A percentile compares a stretch with the other conserved stretches of the same genome.
phyloP scores from a whole-genome alignment of 2,329 filamentous ascomycete genomes.

The Talaromyces sp. region DNA sequence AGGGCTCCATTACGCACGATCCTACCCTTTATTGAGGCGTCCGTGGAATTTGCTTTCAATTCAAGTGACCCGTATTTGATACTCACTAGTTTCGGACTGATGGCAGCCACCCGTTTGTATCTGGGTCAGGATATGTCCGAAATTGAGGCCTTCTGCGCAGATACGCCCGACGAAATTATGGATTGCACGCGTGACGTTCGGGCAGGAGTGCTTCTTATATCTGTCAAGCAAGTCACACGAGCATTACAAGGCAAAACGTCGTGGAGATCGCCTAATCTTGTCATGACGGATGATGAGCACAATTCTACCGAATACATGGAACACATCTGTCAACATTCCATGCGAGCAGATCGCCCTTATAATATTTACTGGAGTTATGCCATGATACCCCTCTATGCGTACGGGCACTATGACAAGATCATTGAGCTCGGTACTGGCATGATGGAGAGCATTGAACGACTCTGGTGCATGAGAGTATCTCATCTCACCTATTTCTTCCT shows the following conservation, averaged over 20 bases:
- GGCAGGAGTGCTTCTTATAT: conserved; percentile 54
- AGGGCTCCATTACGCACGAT: conserved; percentile 49
- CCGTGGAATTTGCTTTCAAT: conserved; percentile 52
- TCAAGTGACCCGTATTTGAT: conserved; percentile 56
- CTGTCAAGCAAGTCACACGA: conserved; percentile 51
- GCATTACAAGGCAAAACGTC: conserved; percentile 59
- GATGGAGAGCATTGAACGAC: conserved; percentile 36
- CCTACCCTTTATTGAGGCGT: conserved; percentile 49
- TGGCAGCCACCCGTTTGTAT: conserved; percentile 53
- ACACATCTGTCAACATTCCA: conserved; percentile 40
- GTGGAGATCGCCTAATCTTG: conserved; percentile 39
- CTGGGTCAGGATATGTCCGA: conserved; percentile 55
- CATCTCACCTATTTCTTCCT: conserved; percentile 45
- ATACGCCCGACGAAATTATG: conserved; percentile 53
- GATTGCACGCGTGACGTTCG: conserved; percentile 55
- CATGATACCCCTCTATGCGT: conserved; percentile 44
- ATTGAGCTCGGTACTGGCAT: conserved; percentile 40
- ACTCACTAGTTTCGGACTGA: conserved; percentile 55
- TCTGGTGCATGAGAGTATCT: conserved; percentile 44
- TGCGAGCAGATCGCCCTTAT: conserved; percentile 49
- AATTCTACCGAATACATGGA: conserved; percentile 46
- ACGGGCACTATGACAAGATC: conserved; percentile 42
- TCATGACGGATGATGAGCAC: conserved; percentile 54
- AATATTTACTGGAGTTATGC: conserved; percentile 52
- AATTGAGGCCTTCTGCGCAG: conserved; percentile 53